These are phyloP conservation scores for Sisymbrium irio DNA, from an alignment of 345 rosid genomes.

Conservation along the genomic window DNA sequence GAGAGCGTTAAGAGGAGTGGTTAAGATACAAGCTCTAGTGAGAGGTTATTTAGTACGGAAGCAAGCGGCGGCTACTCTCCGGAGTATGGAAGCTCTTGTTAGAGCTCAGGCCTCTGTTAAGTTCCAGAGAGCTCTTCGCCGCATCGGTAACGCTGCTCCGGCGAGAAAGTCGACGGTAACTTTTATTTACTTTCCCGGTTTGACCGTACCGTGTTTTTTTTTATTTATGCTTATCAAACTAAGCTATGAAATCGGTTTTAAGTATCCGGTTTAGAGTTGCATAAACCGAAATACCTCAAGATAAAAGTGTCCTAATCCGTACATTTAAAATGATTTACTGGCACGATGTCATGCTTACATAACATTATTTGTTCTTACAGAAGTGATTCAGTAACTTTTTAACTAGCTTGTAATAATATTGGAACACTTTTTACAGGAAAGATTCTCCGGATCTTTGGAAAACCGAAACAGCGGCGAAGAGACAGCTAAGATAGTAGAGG, in stretches of 20 bases:
- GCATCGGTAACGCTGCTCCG: conserved; percentile 23
- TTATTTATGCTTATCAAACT: not conserved
- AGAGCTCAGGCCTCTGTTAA: conserved; percentile 67
- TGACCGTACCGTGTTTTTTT: conserved; percentile 6
- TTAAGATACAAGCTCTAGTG: conserved; percentile 73
- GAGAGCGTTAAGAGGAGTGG: conserved; percentile 65
- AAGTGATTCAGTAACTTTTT: not conserved
- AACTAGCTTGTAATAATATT: not conserved
- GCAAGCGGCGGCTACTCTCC: conserved; percentile 69
- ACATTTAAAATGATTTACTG: not conserved
- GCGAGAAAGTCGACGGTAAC: conserved; percentile 58
- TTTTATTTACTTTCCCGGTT: not conserved
- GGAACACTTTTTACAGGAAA: conserved; percentile 51
- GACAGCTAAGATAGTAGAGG: conserved; percentile 76
- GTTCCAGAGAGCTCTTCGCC: conserved; percentile 43
- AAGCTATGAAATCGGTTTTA: not conserved
- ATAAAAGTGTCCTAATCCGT: no score
- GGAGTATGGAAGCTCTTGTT: conserved; percentile 73
- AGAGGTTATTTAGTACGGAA: conserved; percentile 72
- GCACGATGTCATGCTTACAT: not conserved
- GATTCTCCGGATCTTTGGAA: conserved; percentile 63
- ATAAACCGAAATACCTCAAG: not conserved
- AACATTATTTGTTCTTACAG: not conserved
- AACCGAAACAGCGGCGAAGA: conserved; percentile 44
- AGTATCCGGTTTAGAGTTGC: not conserved